Evolutionary conservation across 768 basidiomycete genomes (phyloP).

Genomic region (Leucocoprinus sp.): DNA sequence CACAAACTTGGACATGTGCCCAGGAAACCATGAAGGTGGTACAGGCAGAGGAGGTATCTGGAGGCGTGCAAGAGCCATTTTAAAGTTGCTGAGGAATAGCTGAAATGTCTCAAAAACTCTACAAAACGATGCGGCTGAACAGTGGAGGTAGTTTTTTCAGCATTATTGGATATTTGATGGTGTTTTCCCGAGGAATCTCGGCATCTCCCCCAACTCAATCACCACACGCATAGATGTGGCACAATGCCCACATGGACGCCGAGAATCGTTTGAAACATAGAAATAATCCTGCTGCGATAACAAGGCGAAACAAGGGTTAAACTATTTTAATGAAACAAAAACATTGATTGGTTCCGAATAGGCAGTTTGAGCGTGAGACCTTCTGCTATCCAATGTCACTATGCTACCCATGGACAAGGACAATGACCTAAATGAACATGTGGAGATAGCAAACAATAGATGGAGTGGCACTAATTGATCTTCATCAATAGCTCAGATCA

Average conservation of each 20-base stretch:
- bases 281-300: constrained; percentile 3
- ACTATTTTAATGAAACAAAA: constrained; percentile 10
- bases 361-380: constrained; percentile 5
- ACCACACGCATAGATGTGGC: not conserved
- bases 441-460: constrained; percentile 8
- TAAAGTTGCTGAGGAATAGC: no score
- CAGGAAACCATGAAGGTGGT: constrained; percentile 91
- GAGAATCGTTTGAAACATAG: not conserved
- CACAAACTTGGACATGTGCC: constrained; percentile 89
- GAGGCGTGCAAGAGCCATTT: constrained; percentile 29
- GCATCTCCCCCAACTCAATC: constrained; percentile 4
- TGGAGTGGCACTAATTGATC: constrained; percentile 6
- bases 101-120: no score
- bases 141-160: not conserved
- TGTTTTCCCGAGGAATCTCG: constrained; percentile 6
- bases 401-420: constrained; percentile 10
- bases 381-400: constrained; percentile 8
- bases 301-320: constrained; percentile 2
- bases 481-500: constrained; percentile 4
- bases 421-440: constrained; percentile 5
- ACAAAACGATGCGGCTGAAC: not conserved
- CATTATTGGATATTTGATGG: constrained; percentile 9
- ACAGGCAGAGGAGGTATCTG: constrained; percentile 43
- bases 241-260: not conserved
- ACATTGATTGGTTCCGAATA: constrained; percentile 9